Evolutionary conservation across 371 early-diverging fungal species (phyloP).

Genomic region (Massospora cicadina): DNA sequence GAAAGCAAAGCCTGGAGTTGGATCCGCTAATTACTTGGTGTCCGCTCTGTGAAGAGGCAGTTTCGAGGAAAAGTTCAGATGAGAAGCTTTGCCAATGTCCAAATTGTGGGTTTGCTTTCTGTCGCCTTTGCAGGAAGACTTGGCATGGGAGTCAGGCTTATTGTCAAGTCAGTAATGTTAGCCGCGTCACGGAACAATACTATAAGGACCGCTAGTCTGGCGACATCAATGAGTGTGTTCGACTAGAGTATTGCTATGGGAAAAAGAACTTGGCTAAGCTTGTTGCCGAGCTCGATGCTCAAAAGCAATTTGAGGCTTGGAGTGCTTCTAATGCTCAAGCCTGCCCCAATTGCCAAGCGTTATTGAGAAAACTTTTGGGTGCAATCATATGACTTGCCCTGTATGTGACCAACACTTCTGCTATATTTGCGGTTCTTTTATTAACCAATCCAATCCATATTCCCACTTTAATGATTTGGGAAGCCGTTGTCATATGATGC

Average conservation of each 20-base stretch:
- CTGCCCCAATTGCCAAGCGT: constrained; percentile 13
- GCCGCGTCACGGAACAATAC: constrained; percentile 8
- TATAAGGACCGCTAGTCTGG: constrained; percentile 7
- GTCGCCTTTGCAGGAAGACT: constrained; percentile 13
- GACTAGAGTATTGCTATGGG: constrained; percentile 14
- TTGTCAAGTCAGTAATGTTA: constrained; percentile 7
- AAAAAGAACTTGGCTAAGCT: constrained; percentile 12
- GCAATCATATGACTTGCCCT: constrained; percentile 16
- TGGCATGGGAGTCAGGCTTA: constrained; percentile 13
- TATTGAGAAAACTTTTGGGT: constrained; percentile 16
- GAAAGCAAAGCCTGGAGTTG: constrained; percentile 13
- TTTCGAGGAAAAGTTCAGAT: constrained; percentile 5
- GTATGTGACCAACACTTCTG: constrained; percentile 15
- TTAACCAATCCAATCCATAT: constrained; percentile 12
- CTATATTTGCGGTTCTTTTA: constrained; percentile 13
- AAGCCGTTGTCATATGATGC: constrained; percentile 11
- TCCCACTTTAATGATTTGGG: constrained; percentile 12
- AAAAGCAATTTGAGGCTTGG: constrained; percentile 11
- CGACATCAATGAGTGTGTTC: not conserved
- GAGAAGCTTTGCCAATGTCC: constrained; percentile 15
- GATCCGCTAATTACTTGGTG: constrained; percentile 16
- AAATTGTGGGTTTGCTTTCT: constrained; percentile 15
- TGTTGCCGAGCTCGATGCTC: constrained; percentile 4
- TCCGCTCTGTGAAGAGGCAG: constrained; percentile 15
- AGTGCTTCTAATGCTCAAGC: constrained; percentile 10